Conservation (phyloP, 768 basidiomycete species). For the Boletus tylopilopsis region DNA sequence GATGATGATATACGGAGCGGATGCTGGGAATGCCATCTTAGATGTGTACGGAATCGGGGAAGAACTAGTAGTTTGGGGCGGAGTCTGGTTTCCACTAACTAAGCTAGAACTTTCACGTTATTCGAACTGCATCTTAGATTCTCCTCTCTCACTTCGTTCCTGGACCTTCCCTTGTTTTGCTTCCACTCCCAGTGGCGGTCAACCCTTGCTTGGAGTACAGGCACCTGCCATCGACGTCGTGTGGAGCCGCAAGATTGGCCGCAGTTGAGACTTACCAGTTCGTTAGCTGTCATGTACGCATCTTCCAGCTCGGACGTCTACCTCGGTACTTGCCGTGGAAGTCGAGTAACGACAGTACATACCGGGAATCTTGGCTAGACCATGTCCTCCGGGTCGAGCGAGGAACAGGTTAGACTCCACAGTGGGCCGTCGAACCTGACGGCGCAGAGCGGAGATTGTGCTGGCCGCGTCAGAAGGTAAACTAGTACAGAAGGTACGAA, state of each 20-base stretch:
- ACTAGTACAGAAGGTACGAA: constrained; percentile 13
- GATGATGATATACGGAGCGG: too few species aligned
- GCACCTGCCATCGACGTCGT: background rate
- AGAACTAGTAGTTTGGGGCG: too few species aligned
- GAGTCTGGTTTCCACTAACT: too few species aligned
- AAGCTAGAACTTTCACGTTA: too few species aligned
- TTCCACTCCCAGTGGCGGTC: background rate
- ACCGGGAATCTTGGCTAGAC: background rate
- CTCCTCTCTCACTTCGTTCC: too few species aligned
- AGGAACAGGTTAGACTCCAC: background rate
- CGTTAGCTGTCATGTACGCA: too few species aligned
- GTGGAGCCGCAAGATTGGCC: background rate
- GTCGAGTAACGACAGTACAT: background rate
- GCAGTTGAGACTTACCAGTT: too few species aligned
- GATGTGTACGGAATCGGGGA: too few species aligned
- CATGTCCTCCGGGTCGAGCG: background rate
- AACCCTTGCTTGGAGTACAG: background rate
- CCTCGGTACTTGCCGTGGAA: background rate
- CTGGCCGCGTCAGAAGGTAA: constrained; percentile 6
- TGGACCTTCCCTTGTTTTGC: background rate
- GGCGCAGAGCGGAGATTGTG: constrained; percentile 15
- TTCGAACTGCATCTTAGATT: too few species aligned
- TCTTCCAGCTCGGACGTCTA: too few species aligned
- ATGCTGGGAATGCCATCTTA: too few species aligned
- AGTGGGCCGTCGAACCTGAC: background rate